These are phyloP conservation scores for Ustilago esculenta DNA, from an alignment of 1,284 basidiomycete genomes.

Conservation along the genomic window DNA sequence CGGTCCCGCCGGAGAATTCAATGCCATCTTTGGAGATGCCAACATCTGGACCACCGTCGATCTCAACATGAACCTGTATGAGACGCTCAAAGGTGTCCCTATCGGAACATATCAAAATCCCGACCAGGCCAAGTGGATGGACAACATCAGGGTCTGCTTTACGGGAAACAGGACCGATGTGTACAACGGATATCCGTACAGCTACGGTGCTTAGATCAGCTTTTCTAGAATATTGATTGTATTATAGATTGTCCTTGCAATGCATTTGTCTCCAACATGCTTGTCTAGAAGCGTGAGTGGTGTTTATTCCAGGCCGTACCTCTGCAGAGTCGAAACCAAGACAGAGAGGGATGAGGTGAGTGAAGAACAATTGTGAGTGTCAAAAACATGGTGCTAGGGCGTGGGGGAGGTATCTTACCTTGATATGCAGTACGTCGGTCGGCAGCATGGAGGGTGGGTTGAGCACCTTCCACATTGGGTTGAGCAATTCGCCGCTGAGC, in stretches of 20 bases:
- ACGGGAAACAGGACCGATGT: constrained; percentile 30
- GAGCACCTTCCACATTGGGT: constrained; percentile 47
- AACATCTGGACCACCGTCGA: constrained; percentile 32
- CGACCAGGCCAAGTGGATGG: constrained; percentile 25
- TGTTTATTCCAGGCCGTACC: constrained; percentile 23
- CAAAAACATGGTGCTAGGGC: too few species aligned
- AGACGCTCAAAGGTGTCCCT: constrained; percentile 31
- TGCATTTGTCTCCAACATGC: too few species aligned
- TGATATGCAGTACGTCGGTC: constrained; percentile 48
- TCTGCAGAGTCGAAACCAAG: constrained; percentile 2
- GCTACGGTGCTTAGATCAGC: constrained; percentile 2
- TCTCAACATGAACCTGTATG: constrained; percentile 36
- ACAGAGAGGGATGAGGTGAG: neutral
- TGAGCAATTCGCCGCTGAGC: constrained; percentile 25
- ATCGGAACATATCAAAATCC: constrained; percentile 20
- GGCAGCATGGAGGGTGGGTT: constrained; percentile 57
- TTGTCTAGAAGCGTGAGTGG: too few species aligned
- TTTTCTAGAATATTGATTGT: constrained; percentile 3
- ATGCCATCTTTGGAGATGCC: constrained; percentile 33
- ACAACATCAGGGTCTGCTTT: constrained; percentile 13
- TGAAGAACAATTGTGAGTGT: too few species aligned
- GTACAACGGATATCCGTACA: constrained; percentile 21
- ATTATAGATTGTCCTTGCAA: constrained; percentile 24
- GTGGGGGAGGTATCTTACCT: constrained; percentile 2
- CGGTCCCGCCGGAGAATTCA: constrained; percentile 25